Base-by-base conservation (phyloP, 805 yeast genomes). In the Ascoidea tarda region DNA sequence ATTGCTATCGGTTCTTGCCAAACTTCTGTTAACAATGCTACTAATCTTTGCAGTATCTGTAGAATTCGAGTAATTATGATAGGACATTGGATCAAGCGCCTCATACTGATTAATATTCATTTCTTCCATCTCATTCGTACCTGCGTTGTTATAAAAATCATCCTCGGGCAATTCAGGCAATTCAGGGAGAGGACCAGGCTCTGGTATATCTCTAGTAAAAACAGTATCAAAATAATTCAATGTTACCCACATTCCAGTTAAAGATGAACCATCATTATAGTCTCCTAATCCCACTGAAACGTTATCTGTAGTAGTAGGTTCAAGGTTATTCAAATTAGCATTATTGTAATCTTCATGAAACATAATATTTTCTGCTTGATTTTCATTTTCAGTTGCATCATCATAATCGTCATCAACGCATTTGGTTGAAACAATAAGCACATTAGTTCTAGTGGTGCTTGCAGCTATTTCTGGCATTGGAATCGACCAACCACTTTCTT, bases 391-490 rank as follows among this genome's bases (percentile, higher is more conserved):
- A 38, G 67, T 69, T 50, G 64, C 69, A 44, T 59, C 59, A 32
- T 69, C 66, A 50, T 59, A 60, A 53, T 57, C 58, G 10, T 62
- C 62, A 28, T 61, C 61, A 2, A 57, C 60, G 62, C 97, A 91
- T 0, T 96, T 87, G 33, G 89, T 81, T 63, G 87, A 93, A 3
- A 93, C 98, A 0, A 98, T 90, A 65, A 93, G 98, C 1, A 93
- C 95, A 61, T 93, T 93, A 63, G 87, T 87, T 58, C 97, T 72
- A 1, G 98, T 87, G 14, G 86, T 78, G 0, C 95, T 84, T 0
- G 96, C 88, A 1, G 93, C 83, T 47, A 88, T 80, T 0, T 91
- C 87, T 2, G 99, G 96, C 91, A 87, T 85, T 1, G 98, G 95
- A 50, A 95, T 81, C 0, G 96, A 83, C 99, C 99, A 93, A 1